These are phyloP conservation scores for Xylaria sp. DNA, from an alignment of 495 filamentous ascomycete genomes.

Conservation along the genomic window DNA sequence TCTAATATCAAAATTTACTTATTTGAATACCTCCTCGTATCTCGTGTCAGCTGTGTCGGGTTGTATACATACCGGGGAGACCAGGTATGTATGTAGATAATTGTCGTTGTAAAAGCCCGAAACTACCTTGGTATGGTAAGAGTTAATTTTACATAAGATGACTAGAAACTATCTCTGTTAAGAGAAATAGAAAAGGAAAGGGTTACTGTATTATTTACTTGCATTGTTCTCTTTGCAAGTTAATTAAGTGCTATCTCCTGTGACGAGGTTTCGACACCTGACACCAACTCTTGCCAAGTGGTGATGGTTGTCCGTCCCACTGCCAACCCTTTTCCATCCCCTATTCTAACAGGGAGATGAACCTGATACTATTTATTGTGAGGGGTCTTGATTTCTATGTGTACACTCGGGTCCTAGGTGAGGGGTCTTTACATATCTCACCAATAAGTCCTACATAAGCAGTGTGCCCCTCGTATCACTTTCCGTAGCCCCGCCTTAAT, in stretches of 20 bases:
- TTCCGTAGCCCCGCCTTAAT: background rate
- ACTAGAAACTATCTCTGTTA: too few species aligned
- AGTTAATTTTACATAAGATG: too few species aligned
- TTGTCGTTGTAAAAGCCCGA: too few species aligned
- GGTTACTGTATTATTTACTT: background rate
- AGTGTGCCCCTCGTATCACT: background rate
- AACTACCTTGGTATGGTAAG: too few species aligned
- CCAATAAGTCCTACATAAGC: too few species aligned
- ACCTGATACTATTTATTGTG: background rate
- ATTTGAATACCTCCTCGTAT: background rate
- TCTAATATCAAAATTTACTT: background rate
- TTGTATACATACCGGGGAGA: too few species aligned
- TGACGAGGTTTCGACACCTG: background rate
- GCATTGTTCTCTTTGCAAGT: background rate
- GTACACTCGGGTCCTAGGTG: background rate
- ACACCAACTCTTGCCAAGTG: background rate
- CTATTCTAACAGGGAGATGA: too few species aligned
- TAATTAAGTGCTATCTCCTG: background rate
- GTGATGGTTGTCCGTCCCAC: too few species aligned
- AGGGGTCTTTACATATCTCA: background rate
- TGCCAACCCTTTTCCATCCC: background rate
- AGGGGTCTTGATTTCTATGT: background rate
- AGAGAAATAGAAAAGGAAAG: background rate
- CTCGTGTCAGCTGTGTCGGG: too few species aligned
- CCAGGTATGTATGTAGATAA: too few species aligned